A percentile compares a stretch with the other conserved stretches of the same genome.
Evolutionary conservation across 2,329 filamentous ascomycete genomes (phyloP).

Genomic region (Moelleriella libera): DNA sequence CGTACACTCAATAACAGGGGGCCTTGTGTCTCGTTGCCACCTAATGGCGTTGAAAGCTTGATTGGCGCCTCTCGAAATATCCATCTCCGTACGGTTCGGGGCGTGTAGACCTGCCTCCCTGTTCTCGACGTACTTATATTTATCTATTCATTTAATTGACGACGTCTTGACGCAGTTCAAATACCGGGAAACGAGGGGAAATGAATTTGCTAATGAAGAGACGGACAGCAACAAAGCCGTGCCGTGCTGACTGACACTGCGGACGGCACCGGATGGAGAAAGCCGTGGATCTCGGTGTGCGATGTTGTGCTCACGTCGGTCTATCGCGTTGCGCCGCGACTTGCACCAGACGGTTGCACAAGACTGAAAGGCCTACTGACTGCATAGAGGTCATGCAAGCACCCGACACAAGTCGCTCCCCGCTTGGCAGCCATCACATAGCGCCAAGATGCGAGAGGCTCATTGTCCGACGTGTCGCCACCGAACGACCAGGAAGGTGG

Average conservation of each 20-base stretch:
- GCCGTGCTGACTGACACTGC: no score
- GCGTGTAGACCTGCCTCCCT: not conserved
- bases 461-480: no score
- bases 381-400: not conserved
- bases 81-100: not conserved
- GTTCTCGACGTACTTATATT: not conserved
- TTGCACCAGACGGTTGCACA: not conserved
- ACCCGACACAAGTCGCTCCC: not conserved
- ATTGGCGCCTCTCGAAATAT: not conserved
- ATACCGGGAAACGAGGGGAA: not conserved
- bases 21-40: constrained; percentile 7
- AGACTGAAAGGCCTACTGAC: not conserved
- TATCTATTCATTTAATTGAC: not conserved
- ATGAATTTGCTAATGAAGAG: no score
- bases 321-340: not conserved
- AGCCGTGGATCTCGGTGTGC: no score
- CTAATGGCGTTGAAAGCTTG: constrained; percentile 2
- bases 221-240: no score
- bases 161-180: not conserved
- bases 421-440: no score
- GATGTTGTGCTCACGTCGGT: not conserved
- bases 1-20: constrained; percentile 13
- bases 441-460: no score
- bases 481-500: no score
- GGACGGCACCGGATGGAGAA: no score